Evolutionary conservation across 179 eudicot genomes (phyloP).

Genomic region (Corrigiola litoralis): DNA sequence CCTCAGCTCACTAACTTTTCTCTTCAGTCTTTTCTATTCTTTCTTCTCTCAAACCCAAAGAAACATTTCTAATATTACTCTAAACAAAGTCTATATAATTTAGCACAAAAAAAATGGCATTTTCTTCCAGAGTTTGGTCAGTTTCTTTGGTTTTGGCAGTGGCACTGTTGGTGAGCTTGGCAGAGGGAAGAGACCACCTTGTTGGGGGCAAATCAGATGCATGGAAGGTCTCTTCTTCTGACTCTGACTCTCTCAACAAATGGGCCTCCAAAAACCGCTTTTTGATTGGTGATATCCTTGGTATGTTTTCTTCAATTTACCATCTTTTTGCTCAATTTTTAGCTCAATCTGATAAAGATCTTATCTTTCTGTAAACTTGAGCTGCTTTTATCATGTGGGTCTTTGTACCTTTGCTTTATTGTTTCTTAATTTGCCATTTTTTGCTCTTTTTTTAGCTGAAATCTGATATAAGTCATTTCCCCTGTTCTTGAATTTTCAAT

Average conservation of each 20-base stretch:
- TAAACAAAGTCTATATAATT: background rate
- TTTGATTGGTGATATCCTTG: conserved; percentile 51
- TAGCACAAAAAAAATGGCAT: conserved; percentile 11
- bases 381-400: too few relatives aligned
- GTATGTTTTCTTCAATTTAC: conserved; percentile 15
- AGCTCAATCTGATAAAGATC: background rate
- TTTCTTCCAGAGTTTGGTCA: conserved; percentile 8
- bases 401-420: too few relatives aligned
- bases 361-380: too few relatives aligned
- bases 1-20: background rate
- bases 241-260: conserved; percentile 56
- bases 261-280: conserved; percentile 59
- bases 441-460: too few relatives aligned
- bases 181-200: conserved; percentile 53
- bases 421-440: too few relatives aligned
- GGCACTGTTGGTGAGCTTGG: conserved; percentile 18
- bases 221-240: conserved; percentile 59
- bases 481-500: too few relatives aligned
- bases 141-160: conserved; percentile 14
- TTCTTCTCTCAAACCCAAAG: background rate
- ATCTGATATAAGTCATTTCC: too few relatives aligned
- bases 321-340: background rate
- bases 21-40: background rate
- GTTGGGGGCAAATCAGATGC: conserved; percentile 54
- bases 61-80: background rate